Base-by-base conservation (phyloP, 1,284 basidiomycete species). In the Gomphus sp. region DNA sequence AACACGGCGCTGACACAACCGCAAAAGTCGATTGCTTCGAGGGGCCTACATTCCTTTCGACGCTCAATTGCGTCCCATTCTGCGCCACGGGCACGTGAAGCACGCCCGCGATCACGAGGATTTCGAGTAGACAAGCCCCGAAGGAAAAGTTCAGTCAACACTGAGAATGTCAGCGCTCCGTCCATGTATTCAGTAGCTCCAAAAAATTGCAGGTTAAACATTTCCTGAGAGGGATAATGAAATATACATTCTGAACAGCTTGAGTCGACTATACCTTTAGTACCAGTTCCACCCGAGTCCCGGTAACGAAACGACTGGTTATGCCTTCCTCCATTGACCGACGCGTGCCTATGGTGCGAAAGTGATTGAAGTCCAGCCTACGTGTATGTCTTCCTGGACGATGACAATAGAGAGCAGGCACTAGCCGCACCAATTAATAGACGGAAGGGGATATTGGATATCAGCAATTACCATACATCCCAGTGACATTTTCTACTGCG, bases 141-240 rank as follows among this genome's bases (percentile, higher is more conserved):
- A 63, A 96, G 81, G 66, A 97, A 85, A 8, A 97, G 75, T 66
- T 96, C 93, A 60, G 86, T 88, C 25, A 97, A 73, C 2, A 97
- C 92, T 0, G 84, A 76, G 28, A 89, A 75, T 8, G 87, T 89
- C 50, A 97, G 75, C 0, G 93, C 87, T 1, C 92, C 91, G 65
- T 97, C 93, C 89, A 97, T 96, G 69, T 95, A 97, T 70, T 96
- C 93, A 0, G 93, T 96, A n/a, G 91, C 92, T 34, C 91, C 92
- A 64, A 96, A 90, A 2, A 85, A 79, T 12, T 78, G 77, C 28
- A 96, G 75, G 65, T 90, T 92, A 0, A 91, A 91, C 71, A 87
- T 84, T 79, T 94, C 91, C 89, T 93, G 64, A 60, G 55, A 12
- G 55, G 57, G 62, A 53, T 49, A 60, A 41, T 52, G 34, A 55